Percentiles rank a stretch among this genome's conserved stretches.
Conservation (phyloP, 2,329 filamentous ascomycete genomes). For the Calonectria fujianensis region DNA sequence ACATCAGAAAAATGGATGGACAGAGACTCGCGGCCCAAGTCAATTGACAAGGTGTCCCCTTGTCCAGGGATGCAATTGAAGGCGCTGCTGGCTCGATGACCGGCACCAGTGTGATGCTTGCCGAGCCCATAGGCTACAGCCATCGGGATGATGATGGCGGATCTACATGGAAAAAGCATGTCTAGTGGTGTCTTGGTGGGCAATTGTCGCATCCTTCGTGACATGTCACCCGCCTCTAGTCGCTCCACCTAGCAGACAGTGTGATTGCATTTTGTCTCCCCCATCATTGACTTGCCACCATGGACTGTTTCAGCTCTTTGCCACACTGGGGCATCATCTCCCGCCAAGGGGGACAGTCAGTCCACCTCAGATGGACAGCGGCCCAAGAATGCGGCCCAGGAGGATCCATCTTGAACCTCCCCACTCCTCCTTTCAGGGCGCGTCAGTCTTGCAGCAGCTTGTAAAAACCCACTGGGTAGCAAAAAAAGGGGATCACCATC, state of each 20-base stretch:
- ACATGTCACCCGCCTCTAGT: conserved; percentile 16
- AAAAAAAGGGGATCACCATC: neutral
- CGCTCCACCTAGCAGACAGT: conserved; percentile 12
- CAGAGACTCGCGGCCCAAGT: neutral
- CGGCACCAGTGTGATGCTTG: neutral
- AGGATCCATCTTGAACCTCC: conserved; percentile 19
- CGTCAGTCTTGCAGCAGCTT: conserved; percentile 3
- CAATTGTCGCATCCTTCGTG: conserved; percentile 8
- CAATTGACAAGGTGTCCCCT: neutral
- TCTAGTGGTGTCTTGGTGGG: conserved; percentile 13
- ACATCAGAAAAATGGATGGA: neutral
- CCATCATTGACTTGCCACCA: neutral
- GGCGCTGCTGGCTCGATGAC: neutral
- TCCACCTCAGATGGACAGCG: conserved; percentile 21
- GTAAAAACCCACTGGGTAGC: neutral
- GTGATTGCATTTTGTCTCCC: neutral
- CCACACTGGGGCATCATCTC: neutral
- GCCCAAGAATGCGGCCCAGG: conserved; percentile 23
- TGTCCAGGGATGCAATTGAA: neutral
- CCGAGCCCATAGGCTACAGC: neutral
- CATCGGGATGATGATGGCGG: neutral
- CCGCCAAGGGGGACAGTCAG: neutral
- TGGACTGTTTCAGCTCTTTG: conserved; percentile 1
- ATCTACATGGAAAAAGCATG: conserved; percentile 3
- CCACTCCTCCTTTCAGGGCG: neutral